Evolutionary conservation across 345 rosid species (phyloP).

Genomic region (Bruguiera sexangula): DNA sequence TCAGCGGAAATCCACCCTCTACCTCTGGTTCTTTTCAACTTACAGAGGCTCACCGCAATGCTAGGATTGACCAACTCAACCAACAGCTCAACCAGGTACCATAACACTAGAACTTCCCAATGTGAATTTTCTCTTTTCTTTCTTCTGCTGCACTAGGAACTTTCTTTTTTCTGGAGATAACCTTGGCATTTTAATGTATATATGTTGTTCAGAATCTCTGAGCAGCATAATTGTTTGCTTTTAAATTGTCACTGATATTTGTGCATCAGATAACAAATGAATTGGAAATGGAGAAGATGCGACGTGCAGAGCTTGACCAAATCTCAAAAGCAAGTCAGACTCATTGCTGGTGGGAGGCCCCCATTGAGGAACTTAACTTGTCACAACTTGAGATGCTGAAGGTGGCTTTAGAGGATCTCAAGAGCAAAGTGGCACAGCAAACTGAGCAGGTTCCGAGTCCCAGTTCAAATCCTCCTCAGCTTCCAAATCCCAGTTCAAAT

Average conservation of each 20-base stretch:
- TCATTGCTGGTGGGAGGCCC: slow-evolving; percentile 52
- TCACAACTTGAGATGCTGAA: slow-evolving; percentile 38
- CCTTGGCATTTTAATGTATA: too few species aligned
- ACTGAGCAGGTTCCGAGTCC: slow-evolving; percentile 6
- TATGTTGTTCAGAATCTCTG: too few species aligned
- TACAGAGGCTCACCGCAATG: slow-evolving; percentile 43
- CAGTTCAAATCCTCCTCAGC: too few species aligned
- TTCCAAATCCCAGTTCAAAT: too few species aligned
- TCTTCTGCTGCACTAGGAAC: background rate
- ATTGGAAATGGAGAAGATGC: slow-evolving; percentile 47
- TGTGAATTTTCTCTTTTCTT: background rate
- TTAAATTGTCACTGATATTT: background rate
- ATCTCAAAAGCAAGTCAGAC: slow-evolving; percentile 19
- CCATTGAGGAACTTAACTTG: slow-evolving; percentile 26
- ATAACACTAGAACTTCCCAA: background rate
- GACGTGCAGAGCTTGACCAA: slow-evolving; percentile 33
- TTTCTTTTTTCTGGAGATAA: background rate
- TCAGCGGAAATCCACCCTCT: slow-evolving; percentile 17
- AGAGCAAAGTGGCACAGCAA: slow-evolving; percentile 30
- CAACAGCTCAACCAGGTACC: slow-evolving; percentile 20
- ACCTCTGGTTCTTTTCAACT: slow-evolving; percentile 27
- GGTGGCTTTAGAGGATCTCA: slow-evolving; percentile 36
- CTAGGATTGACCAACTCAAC: slow-evolving; percentile 44
- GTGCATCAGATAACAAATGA: slow-evolving; percentile 16
- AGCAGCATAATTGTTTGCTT: background rate